phyloP scores from a whole-genome alignment of 495 filamentous ascomycete genomes.

The Penicillium steckii region DNA sequence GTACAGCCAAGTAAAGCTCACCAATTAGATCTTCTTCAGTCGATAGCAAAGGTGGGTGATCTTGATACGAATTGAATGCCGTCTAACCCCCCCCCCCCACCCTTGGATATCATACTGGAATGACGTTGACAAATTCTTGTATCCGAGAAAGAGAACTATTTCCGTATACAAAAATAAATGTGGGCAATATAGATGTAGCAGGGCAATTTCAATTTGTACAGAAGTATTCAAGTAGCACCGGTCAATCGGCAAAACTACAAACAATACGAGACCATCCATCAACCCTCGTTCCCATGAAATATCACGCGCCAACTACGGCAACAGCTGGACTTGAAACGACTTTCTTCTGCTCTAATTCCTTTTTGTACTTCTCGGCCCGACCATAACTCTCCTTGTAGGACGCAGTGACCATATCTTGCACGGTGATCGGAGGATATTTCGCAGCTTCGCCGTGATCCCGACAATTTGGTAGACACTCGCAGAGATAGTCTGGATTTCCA shows the following conservation, averaged over 20 bases:
- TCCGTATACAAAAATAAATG: too few species aligned
- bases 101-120: neutral
- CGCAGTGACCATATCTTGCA: constrained; percentile 32
- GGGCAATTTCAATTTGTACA: neutral
- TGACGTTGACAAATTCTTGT: neutral
- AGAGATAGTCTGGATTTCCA: constrained; percentile 52
- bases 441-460: constrained; percentile 30
- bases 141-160: neutral
- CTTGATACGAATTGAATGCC: neutral
- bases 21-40: neutral
- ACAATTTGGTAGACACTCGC: constrained; percentile 55
- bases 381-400: constrained; percentile 37
- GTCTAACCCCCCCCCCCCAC: neutral
- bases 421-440: constrained; percentile 50
- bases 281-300: neutral
- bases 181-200: too few species aligned
- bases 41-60: constrained; percentile 1
- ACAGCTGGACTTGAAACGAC: constrained; percentile 4
- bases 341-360: constrained; percentile 20
- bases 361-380: constrained; percentile 34
- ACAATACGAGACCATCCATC: neutral
- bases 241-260: too few species aligned
- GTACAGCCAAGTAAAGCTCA: neutral
- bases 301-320: constrained; percentile 20
- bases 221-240: too few species aligned